Evolutionary conservation across 305 asterid genomes (phyloP), one percentile per base, ranked within the genome.

Genomic region (Solanum aculeatissimum): DNA sequence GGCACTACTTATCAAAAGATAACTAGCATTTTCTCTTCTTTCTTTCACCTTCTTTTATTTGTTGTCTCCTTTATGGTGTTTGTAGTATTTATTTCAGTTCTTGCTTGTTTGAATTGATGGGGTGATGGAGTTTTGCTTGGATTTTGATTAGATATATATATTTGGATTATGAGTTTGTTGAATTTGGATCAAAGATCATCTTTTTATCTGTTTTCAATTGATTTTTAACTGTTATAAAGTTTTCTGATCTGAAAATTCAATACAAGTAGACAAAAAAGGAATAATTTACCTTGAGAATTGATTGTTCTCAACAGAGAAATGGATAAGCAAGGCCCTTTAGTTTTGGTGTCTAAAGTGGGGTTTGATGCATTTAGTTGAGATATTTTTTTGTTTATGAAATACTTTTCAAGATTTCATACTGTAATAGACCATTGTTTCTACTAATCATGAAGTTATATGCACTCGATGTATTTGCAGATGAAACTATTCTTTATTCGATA

Each of bases 1-100:
- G 98, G 98, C 63, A 92, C 97, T 57, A 94, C 98, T 86, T 94
- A 93, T 86, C 91, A 95, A 85, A 94, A 90, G 98, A 97, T 94
- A 16, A 21, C 0, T 23, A 11, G 11, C 7, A 55, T 16, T 11
- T 85, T 32, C 71, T 49, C 47, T 23, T 23, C 9, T 21, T 7
- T 42, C 15, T n/a, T 35, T 47, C 9, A 42, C 9, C 12, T 13
- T 82, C 84, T 58, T 21, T 58, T 9, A 0, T 32, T 2, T 32
- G 38, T 58, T 4, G 21, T 9, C 10, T 58, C 3, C n/a, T 58
- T 29, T 21, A 58, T 58, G 15, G 29, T n/a, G n/a, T 23, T 66
- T 35, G 75, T 16, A 63, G 60, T 72, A 7, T 47, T 74, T 32
- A 43, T 21, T 10, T 29, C 29, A 55, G 83, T 83, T 79, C n/a